Evolutionary conservation across 352 stramenopile species (phyloP).

Genomic region (Phytopythium aichiense): DNA sequence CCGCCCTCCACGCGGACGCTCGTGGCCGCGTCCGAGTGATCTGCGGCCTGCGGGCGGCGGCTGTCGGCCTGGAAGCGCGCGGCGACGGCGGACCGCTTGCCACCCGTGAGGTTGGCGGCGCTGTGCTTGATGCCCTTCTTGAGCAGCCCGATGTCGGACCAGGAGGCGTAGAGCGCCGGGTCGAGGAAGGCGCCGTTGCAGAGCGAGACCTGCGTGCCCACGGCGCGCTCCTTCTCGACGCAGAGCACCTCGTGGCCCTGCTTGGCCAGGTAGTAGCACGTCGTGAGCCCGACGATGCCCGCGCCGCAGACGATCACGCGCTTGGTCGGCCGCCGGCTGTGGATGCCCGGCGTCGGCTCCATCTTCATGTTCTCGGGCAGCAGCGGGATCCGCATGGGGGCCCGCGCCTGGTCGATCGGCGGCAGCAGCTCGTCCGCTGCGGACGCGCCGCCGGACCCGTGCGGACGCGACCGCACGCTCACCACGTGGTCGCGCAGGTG

Average conservation of each 20-base stretch:
- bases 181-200: slow-evolving; percentile 84
- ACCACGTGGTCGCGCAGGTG: slow-evolving; percentile 63
- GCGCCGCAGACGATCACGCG: slow-evolving; percentile 83
- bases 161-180: slow-evolving; percentile 76
- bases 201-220: slow-evolving; percentile 76
- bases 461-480: slow-evolving; percentile 27
- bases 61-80: slow-evolving; percentile 9
- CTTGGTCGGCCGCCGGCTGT: slow-evolving; percentile 55
- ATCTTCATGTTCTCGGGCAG: slow-evolving; percentile 66
- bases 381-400: slow-evolving; percentile 52
- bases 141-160: slow-evolving; percentile 68
- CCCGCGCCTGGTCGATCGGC: slow-evolving; percentile 49
- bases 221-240: slow-evolving; percentile 76
- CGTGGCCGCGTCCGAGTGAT: neutral
- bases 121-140: slow-evolving; percentile 28
- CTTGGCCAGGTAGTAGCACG: slow-evolving; percentile 83
- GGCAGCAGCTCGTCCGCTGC: slow-evolving; percentile 48
- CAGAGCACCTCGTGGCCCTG: slow-evolving; percentile 85
- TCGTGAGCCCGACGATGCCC: slow-evolving; percentile 83
- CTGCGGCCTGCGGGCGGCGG: neutral
- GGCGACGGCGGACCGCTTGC: slow-evolving; percentile 4
- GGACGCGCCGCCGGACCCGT: slow-evolving; percentile 6
- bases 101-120: neutral
- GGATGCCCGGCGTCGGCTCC: slow-evolving; percentile 54
- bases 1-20: slow-evolving; percentile 31